phyloP scores from a whole-genome alignment of 179 eudicot species.

The Heliamphora pulchella region DNA sequence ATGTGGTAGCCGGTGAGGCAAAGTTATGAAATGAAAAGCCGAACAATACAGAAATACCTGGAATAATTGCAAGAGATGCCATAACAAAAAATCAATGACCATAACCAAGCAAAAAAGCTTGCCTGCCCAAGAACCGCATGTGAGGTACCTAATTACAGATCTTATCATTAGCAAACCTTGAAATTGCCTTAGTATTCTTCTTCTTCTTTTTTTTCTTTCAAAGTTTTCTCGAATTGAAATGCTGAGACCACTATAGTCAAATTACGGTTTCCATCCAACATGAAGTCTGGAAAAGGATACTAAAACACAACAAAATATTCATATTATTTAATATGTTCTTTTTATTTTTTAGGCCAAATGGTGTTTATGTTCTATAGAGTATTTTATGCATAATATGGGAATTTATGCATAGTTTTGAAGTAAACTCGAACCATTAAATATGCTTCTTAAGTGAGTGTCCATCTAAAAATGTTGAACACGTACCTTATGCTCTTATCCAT shows the following conservation, averaged over 20 bases:
- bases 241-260: not conserved
- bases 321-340: too few relatives aligned
- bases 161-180: conserved; percentile 6
- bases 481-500: too few relatives aligned
- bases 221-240: not conserved
- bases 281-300: not conserved
- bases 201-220: too few relatives aligned
- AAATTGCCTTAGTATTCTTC: not conserved
- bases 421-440: too few relatives aligned
- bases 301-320: too few relatives aligned
- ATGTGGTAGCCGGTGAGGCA: not conserved
- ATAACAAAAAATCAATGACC: conserved; percentile 63
- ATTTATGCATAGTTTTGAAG: too few relatives aligned
- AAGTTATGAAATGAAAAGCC: not conserved
- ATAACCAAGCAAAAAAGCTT: conserved; percentile 93
- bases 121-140: conserved; percentile 95
- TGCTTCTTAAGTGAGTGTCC: too few relatives aligned
- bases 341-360: too few relatives aligned
- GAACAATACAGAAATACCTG: conserved; percentile 37
- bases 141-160: conserved; percentile 58
- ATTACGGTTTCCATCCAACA: not conserved
- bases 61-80: conserved; percentile 61
- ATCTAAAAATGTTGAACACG: too few relatives aligned
- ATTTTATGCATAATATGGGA: too few relatives aligned
- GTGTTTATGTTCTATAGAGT: too few relatives aligned